phyloP scores from a whole-genome alignment of 768 basidiomycete genomes.

The Suillus luteus region DNA sequence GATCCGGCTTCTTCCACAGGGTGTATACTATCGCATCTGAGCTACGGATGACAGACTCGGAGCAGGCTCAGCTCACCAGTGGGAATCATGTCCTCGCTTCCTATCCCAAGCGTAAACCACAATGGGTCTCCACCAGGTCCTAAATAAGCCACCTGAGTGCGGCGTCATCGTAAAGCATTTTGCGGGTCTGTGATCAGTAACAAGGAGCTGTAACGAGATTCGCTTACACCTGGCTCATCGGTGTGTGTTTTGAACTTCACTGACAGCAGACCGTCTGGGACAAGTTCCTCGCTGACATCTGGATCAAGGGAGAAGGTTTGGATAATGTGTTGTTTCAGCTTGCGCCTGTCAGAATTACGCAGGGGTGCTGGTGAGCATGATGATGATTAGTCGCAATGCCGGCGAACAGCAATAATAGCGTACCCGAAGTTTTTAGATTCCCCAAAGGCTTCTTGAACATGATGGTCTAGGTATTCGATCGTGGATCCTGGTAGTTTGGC shows the following conservation, averaged over 20 bases:
- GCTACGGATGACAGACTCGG: not conserved
- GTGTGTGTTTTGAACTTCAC: conserved; percentile 69
- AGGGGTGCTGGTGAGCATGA: conserved; percentile 50
- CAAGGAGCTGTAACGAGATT: conserved; percentile 6
- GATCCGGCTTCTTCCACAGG: conserved; percentile 69
- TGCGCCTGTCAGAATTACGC: conserved; percentile 71
- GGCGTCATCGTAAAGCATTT: not conserved
- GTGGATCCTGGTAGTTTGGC: not conserved
- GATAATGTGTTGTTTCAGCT: conserved; percentile 62
- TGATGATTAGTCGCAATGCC: not conserved
- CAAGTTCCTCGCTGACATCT: conserved; percentile 67
- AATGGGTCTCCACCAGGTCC: conserved; percentile 68
- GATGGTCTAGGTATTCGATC: conserved; percentile 4
- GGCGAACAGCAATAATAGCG: not conserved
- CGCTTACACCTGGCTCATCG: conserved; percentile 66
- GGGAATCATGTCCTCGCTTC: conserved; percentile 68
- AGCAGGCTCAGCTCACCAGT: conserved; percentile 43
- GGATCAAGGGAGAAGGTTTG: conserved; percentile 46
- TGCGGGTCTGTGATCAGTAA: conserved; percentile 10
- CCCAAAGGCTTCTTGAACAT: conserved; percentile 84
- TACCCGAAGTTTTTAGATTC: conserved; percentile 67
- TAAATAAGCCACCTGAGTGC: conserved; percentile 59
- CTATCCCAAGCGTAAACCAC: conserved; percentile 78
- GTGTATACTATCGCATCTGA: conserved; percentile 58
- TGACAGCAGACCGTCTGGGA: conserved; percentile 71